phyloP scores from a whole-genome alignment of 495 filamentous ascomycete species.

The Podospora bellae-mahoneyi region DNA sequence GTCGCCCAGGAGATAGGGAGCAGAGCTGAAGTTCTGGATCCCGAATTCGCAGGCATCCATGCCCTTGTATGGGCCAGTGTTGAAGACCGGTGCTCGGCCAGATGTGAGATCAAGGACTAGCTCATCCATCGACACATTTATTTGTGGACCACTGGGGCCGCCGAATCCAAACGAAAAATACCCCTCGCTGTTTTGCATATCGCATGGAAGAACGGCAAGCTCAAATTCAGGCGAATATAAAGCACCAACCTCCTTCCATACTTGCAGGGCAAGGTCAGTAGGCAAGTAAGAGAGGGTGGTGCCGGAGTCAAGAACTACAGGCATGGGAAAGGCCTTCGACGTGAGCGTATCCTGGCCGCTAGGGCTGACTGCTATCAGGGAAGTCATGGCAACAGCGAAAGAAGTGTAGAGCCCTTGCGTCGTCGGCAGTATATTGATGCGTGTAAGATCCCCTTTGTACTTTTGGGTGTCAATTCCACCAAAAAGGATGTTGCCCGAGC shows the following conservation, averaged over 20 bases:
- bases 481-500: slow-evolving; percentile 59
- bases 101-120: slow-evolving; percentile 62
- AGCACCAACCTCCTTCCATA: slow-evolving; percentile 70
- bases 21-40: slow-evolving; percentile 62
- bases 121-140: slow-evolving; percentile 73
- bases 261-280: slow-evolving; percentile 56
- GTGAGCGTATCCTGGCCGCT: slow-evolving; percentile 50
- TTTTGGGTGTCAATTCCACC: slow-evolving; percentile 89
- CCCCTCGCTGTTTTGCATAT: slow-evolving; percentile 55
- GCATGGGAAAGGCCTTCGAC: slow-evolving; percentile 52
- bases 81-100: slow-evolving; percentile 47
- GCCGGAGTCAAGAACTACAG: slow-evolving; percentile 84
- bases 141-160: slow-evolving; percentile 56
- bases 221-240: slow-evolving; percentile 45
- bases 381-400: slow-evolving; percentile 74
- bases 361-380: slow-evolving; percentile 42
- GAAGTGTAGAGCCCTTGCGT: slow-evolving; percentile 48
- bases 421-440: slow-evolving; percentile 56
- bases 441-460: slow-evolving; percentile 69
- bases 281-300: slow-evolving; percentile 85
- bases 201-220: slow-evolving; percentile 68
- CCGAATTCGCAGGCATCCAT: slow-evolving; percentile 67
- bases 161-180: slow-evolving; percentile 73
- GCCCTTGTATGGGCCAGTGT: slow-evolving; percentile 48
- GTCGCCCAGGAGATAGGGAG: slow-evolving; percentile 76